Evolutionary conservation across 2,329 filamentous ascomycete genomes (phyloP), one percentile per base, ranked within the genome.

Genomic region (Alternaria gansuensis): DNA sequence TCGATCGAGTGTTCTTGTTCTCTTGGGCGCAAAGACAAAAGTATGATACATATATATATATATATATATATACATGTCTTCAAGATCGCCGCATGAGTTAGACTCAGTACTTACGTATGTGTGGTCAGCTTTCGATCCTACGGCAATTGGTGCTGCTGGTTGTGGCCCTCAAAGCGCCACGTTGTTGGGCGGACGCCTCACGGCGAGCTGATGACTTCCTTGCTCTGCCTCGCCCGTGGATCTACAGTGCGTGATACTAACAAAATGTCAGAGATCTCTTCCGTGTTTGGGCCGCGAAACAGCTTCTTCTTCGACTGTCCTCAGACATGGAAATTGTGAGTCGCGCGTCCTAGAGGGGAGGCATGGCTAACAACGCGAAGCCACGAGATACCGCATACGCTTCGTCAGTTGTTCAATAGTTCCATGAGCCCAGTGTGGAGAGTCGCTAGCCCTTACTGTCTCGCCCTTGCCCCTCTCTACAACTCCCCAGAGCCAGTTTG

Each of bases 261-360:
- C 29, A 39, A 43, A 26, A 76, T 76, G 73, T 66, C 73, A 23
- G 71, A 72, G 59, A 68, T 77, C 60, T 71, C 70, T 2, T 75
- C 76, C 53, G 65, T 76, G 13, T 77, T 77, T 49, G 74, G 74
- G 2, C 74, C 74, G n/a, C 70, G 73, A 54, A 71, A 75, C 40
- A 70, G 66, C 26, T 75, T 77, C 54, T 77, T 76, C 63, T 77
- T 77, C 37, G 74, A 77, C 63, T 71, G 71, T 50, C 73, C 73
- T 3, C 71, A 71, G 53, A 62, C 69, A 72, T 77, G 74, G 74
- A 77, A 75, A 61, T 76, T 74, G 71, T 75, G 45, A 67, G 70
- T 59, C 13, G 29, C 28, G 31, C 37, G 26, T 29, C 5, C 9
- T 31, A 14, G 3, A 41, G 24, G 33, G 23, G 40, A 48, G 33